A percentile compares a stretch with the other conserved stretches of the same genome.
These are phyloP conservation scores for Chlorencoelia australis DNA, from an alignment of 2,329 filamentous ascomycete species.

Conservation along the genomic window DNA sequence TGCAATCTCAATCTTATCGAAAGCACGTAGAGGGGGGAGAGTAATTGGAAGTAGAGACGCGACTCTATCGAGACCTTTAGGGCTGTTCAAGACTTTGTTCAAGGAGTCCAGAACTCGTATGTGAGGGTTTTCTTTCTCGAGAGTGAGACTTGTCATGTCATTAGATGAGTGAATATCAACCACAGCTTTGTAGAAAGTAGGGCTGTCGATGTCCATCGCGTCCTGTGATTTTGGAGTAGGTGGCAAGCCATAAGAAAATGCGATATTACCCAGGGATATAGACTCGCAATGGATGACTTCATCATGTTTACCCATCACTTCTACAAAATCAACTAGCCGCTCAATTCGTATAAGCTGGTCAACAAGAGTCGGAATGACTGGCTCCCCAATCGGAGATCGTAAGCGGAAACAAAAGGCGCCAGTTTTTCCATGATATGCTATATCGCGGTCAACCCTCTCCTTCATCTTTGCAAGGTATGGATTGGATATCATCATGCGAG, in stretches of 20 bases:
- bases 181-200: slow-evolving; percentile 38
- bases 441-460: slow-evolving; percentile 24
- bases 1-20: slow-evolving; percentile 48
- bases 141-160: slow-evolving; percentile 41
- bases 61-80: slow-evolving; percentile 38
- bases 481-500: slow-evolving; percentile 22
- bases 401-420: slow-evolving; percentile 25
- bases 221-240: slow-evolving; percentile 13
- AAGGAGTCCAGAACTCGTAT: slow-evolving; percentile 51
- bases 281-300: slow-evolving; percentile 46
- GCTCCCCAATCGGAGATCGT: slow-evolving; percentile 22
- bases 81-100: slow-evolving; percentile 45
- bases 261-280: slow-evolving; percentile 51
- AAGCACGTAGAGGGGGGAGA: slow-evolving; percentile 51
- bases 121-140: slow-evolving; percentile 58
- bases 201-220: slow-evolving; percentile 11
- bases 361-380: slow-evolving; percentile 21
- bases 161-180: slow-evolving; percentile 45
- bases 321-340: slow-evolving; percentile 59
- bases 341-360: slow-evolving; percentile 45
- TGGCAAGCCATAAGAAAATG: slow-evolving; percentile 53
- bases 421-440: slow-evolving; percentile 22
- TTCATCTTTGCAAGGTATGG: slow-evolving; percentile 19
- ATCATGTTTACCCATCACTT: slow-evolving; percentile 48
- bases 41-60: slow-evolving; percentile 47